phyloP scores from a whole-genome alignment of 306 rosid species.

The Fragaria ananassa region DNA sequence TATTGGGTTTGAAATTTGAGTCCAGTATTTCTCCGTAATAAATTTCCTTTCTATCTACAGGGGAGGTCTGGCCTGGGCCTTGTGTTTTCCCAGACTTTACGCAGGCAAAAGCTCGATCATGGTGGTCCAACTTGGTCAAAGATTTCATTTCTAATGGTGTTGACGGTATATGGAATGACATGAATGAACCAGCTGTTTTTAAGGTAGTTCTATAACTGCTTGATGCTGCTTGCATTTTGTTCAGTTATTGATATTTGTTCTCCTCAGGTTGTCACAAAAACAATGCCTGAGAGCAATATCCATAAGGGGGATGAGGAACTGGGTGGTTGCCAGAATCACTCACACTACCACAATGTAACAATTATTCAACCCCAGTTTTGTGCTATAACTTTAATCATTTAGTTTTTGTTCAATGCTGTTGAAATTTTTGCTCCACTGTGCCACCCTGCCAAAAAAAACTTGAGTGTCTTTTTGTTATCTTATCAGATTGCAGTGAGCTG shows the following conservation, averaged over 20 bases:
- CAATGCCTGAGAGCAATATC: conserved; percentile 86
- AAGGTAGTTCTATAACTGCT: conserved; percentile 48
- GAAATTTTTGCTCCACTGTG: conserved; percentile 14
- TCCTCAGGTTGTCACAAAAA: conserved; percentile 67
- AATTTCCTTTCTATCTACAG: conserved; percentile 39
- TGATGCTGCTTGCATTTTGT: background rate
- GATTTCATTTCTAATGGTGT: conserved; percentile 73
- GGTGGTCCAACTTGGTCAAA: conserved; percentile 91
- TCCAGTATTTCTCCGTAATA: conserved; percentile 8
- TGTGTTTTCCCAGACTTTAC: conserved; percentile 95
- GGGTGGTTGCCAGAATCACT: conserved; percentile 85
- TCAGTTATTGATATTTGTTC: conserved; percentile 2
- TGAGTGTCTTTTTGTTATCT: conserved; percentile 16
- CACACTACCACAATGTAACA: conserved; percentile 82
- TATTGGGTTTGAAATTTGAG: background rate
- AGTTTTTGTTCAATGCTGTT: conserved; percentile 5
- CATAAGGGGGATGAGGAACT: conserved; percentile 87
- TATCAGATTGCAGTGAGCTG: conserved; percentile 11
- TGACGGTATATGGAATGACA: conserved; percentile 98
- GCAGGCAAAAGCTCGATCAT: conserved; percentile 69
- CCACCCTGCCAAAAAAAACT: conserved; percentile 12
- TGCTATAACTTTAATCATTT: background rate
- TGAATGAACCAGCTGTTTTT: conserved; percentile 90
- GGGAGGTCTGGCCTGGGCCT: conserved; percentile 90
- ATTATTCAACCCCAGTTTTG: conserved; percentile 28